Percentiles rank a stretch among this genome's conserved stretches.
These are phyloP conservation scores for Aspergillus amoenus DNA, from an alignment of 2,329 filamentous ascomycete genomes.

Conservation along the genomic window DNA sequence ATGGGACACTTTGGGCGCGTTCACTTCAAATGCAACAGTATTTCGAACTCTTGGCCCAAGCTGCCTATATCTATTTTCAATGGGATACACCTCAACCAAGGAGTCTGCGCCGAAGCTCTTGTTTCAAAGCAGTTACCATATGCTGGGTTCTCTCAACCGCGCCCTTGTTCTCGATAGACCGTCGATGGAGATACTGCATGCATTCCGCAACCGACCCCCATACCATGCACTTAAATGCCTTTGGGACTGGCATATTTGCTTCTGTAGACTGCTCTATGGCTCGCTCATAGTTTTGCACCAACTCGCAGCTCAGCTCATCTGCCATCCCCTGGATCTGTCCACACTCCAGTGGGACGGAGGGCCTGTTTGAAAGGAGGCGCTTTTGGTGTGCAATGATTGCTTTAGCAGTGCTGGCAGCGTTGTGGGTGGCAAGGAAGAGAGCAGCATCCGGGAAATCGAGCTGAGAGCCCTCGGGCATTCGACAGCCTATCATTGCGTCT, in stretches of 20 bases:
- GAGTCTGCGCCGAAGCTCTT: too few relatives aligned
- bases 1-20: too few relatives aligned
- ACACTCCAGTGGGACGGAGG: conserved; percentile 50
- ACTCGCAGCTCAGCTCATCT: conserved; percentile 69
- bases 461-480: conserved; percentile 25
- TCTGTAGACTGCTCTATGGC: background rate
- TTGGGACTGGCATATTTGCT: conserved; percentile 24
- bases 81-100: too few relatives aligned
- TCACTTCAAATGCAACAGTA: too few relatives aligned
- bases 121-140: conserved; percentile 60
- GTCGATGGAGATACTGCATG: conserved; percentile 55
- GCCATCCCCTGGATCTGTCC: conserved; percentile 89
- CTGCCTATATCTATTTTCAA: too few relatives aligned
- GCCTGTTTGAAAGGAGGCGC: conserved; percentile 36
- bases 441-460: conserved; percentile 32
- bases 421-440: conserved; percentile 57
- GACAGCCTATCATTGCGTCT: conserved; percentile 47
- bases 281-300: conserved; percentile 34
- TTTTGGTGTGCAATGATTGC: conserved; percentile 34
- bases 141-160: conserved; percentile 64
- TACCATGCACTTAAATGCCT: conserved; percentile 53
- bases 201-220: conserved; percentile 57
- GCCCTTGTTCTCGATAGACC: conserved; percentile 70
- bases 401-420: conserved; percentile 46
- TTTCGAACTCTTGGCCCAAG: too few relatives aligned